These are phyloP conservation scores for Ascoidea asiatica DNA, from an alignment of 805 yeast genomes.

Conservation along the genomic window DNA sequence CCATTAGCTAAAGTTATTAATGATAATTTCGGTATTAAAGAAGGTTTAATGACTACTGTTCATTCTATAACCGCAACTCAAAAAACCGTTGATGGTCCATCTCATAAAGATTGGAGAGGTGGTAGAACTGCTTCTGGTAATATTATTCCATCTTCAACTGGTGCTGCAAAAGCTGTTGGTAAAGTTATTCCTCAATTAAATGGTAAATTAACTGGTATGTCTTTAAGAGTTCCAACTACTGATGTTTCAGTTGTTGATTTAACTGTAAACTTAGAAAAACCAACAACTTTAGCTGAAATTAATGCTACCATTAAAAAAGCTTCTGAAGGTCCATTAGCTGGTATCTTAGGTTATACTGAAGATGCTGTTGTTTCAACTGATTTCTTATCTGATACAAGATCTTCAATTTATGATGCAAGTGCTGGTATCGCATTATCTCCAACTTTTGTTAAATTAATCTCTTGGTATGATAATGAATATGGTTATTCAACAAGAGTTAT, in stretches of 20 bases:
- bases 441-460: conserved; percentile 78
- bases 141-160: conserved; percentile 91
- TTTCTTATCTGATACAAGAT: conserved; percentile 72
- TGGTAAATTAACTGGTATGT: conserved; percentile 91
- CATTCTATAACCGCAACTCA: conserved; percentile 95
- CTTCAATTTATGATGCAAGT: conserved; percentile 81
- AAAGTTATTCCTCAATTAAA: conserved; percentile 83
- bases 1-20: conserved; percentile 85
- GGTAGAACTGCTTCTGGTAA: conserved; percentile 94
- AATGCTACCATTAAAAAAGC: conserved; percentile 57
- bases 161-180: conserved; percentile 97
- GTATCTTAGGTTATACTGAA: conserved; percentile 80
- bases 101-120: conserved; percentile 98
- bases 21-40: conserved; percentile 77
- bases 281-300: conserved; percentile 73
- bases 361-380: conserved; percentile 88
- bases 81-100: conserved; percentile 94
- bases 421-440: conserved; percentile 85
- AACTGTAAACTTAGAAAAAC: conserved; percentile 69
- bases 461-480: conserved; percentile 95
- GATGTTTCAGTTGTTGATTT: conserved; percentile 91
- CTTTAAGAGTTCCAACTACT: conserved; percentile 87
- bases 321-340: conserved; percentile 65
- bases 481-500: conserved; percentile 96
- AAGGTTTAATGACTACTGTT: conserved; percentile 92